phyloP scores from a whole-genome alignment of 179 eudicot species.

The Vitellaria paradoxa region DNA sequence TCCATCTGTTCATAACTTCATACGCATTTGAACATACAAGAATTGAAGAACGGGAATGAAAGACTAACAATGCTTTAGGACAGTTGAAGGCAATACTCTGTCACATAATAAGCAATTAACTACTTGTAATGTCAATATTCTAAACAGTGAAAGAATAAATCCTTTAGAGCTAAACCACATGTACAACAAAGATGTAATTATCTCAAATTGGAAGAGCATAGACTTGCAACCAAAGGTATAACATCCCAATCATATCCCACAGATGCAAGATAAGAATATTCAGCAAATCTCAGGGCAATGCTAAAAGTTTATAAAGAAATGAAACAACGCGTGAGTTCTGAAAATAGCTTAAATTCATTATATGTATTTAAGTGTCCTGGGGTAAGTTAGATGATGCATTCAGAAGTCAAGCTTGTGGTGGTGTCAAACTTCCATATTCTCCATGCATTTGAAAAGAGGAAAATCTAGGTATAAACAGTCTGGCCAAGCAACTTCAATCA shows the following conservation, averaged over 20 bases:
- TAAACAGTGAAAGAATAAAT: neutral
- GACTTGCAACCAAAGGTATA: neutral
- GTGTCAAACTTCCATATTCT: neutral
- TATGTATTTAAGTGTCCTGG: no score
- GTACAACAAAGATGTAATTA: neutral
- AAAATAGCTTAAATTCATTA: neutral
- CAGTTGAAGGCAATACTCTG: neutral
- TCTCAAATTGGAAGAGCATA: neutral
- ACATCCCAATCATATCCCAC: neutral
- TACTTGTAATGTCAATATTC: neutral
- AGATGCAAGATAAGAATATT: neutral
- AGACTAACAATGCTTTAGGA: neutral
- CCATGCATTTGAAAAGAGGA: neutral
- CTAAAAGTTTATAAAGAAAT: neutral
- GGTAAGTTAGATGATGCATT: neutral
- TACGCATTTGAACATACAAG: neutral
- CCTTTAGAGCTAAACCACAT: neutral
- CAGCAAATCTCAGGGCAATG: neutral
- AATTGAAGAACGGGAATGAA: neutral
- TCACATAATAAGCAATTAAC: neutral
- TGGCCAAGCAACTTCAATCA: slow-evolving; percentile 1
- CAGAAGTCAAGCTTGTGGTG: neutral
- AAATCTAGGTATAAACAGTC: slow-evolving; percentile 7
- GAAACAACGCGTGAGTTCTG: neutral
- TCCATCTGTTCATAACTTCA: neutral